A percentile compares a stretch with the other conserved stretches of the same genome.
Evolutionary conservation across 129 eudicot species (phyloP).

Genomic region (Centrapalus pauciflorus): DNA sequence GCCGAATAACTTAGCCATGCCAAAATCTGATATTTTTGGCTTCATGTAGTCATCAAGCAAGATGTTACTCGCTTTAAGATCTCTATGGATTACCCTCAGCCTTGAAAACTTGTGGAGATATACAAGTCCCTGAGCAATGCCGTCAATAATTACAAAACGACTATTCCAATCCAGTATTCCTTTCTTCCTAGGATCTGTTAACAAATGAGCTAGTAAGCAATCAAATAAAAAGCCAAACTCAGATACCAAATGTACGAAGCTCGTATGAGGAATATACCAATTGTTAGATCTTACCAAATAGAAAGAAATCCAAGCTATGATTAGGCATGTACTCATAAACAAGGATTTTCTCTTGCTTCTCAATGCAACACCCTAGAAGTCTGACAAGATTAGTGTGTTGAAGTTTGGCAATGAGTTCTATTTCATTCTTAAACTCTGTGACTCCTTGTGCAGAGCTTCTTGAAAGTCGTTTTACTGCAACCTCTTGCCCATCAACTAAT

Average conservation of each 20-base stretch:
- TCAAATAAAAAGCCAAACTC: background rate
- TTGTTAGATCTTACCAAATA: conserved; percentile 24
- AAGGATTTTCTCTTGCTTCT: no score
- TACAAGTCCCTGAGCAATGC: conserved; percentile 51
- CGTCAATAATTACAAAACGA: conserved; percentile 32
- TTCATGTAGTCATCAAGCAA: conserved; percentile 29
- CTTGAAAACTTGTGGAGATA: conserved; percentile 48
- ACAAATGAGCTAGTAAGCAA: conserved; percentile 4
- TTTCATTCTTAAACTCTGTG: no score
- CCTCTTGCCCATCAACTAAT: no score
- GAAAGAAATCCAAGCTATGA: conserved; percentile 29
- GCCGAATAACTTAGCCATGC: conserved; percentile 43
- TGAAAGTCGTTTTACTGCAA: no score
- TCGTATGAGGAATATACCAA: background rate
- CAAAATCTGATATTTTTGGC: conserved; percentile 51
- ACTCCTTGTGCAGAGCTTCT: no score
- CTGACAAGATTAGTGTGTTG: no score
- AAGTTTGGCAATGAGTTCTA: no score
- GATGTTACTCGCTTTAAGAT: conserved; percentile 41
- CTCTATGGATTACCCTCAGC: conserved; percentile 39
- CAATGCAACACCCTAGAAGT: no score
- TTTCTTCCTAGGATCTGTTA: conserved; percentile 19
- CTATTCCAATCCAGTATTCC: conserved; percentile 29
- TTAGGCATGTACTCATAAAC: conserved; percentile 39
- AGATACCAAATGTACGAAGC: background rate